Evolutionary conservation across 2,329 filamentous ascomycete genomes (phyloP).

Genomic region (Colletotrichum plurivorum): DNA sequence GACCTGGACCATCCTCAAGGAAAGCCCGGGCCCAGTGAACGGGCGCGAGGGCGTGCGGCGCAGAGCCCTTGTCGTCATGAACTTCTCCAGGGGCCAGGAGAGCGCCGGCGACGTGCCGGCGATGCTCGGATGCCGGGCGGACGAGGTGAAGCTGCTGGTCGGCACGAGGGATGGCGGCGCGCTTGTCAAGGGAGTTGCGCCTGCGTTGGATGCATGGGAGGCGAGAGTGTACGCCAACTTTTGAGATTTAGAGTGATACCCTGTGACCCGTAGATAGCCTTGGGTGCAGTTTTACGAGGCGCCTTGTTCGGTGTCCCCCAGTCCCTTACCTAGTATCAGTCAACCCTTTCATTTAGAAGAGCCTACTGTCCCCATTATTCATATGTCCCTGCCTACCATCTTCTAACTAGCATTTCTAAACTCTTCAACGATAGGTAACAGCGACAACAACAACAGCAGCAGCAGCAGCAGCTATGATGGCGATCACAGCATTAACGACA

Average conservation of each 20-base stretch:
- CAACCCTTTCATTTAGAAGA: too few species aligned
- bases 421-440: too few species aligned
- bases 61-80: conserved; percentile 58
- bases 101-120: conserved; percentile 44
- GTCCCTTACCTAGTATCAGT: too few species aligned
- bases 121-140: conserved; percentile 42
- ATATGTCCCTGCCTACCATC: too few species aligned
- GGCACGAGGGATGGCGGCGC: conserved; percentile 43
- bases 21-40: conserved; percentile 43
- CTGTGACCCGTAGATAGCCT: not conserved
- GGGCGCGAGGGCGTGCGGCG: conserved; percentile 42
- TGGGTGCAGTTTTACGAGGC: not conserved
- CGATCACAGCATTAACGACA: too few species aligned
- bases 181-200: conserved; percentile 14
- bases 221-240: conserved; percentile 47
- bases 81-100: conserved; percentile 59
- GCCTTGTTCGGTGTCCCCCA: too few species aligned
- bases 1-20: conserved; percentile 70
- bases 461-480: too few species aligned
- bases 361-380: too few species aligned
- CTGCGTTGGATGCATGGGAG: conserved; percentile 46
- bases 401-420: too few species aligned
- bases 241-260: conserved; percentile 29
- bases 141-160: conserved; percentile 45
- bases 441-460: too few species aligned